These are phyloP conservation scores for Coniochaeta ligniaria DNA, from an alignment of 2,329 filamentous ascomycete genomes.

Conservation along the genomic window DNA sequence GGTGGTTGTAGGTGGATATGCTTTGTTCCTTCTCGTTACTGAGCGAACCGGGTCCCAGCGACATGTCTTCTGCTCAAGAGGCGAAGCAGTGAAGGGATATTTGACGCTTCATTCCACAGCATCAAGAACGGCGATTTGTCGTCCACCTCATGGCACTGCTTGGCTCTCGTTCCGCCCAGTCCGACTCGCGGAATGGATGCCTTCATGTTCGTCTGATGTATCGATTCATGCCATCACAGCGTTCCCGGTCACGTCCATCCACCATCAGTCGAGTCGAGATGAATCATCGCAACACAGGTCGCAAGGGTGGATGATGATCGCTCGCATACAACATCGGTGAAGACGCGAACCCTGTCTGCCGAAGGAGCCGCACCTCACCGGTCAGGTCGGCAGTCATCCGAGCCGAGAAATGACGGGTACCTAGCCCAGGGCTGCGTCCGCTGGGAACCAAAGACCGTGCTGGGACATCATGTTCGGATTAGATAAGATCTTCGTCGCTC, in stretches of 20 bases:
- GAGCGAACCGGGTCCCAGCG: no score
- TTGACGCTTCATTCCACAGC: no score
- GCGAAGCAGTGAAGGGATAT: no score
- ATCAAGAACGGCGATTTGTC: no score
- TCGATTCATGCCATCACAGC: not conserved
- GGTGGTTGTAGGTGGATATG: no score
- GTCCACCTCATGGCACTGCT: no score
- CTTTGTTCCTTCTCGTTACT: no score
- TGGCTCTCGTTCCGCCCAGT: no score
- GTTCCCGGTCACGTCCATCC: not conserved
- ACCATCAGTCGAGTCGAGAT: not conserved
- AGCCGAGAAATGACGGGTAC: conserved; percentile 1
- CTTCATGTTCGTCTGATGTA: not conserved
- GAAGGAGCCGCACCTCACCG: conserved; percentile 7
- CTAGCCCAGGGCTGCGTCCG: not conserved
- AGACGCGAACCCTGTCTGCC: not conserved
- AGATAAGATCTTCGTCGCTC: not conserved
- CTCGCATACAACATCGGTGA: not conserved
- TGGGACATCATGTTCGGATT: not conserved
- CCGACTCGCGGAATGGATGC: no score
- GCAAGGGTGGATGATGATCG: not conserved
- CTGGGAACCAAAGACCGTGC: not conserved
- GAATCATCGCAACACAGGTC: not conserved
- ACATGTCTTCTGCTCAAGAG: no score
- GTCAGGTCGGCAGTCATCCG: conserved; percentile 7